These are phyloP conservation scores for Pichia sp. DNA, from an alignment of 1,139 yeast species.

Conservation along the genomic window DNA sequence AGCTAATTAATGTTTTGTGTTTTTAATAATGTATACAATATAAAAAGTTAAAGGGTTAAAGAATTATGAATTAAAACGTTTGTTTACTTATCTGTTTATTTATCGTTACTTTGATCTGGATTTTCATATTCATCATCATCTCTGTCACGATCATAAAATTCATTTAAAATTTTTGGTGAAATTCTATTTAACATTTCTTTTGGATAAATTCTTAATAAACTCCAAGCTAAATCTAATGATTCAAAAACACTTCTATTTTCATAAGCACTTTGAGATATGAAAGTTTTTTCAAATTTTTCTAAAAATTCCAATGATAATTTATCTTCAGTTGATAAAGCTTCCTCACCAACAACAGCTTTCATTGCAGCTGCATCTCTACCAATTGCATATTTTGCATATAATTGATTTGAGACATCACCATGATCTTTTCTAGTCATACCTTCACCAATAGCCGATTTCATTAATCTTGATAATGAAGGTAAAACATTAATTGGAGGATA, in stretches of 20 bases:
- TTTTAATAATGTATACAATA: too few relatives aligned
- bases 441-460: constrained; percentile 99
- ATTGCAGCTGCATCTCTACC: constrained; percentile 99
- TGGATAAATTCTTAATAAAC: constrained; percentile 94
- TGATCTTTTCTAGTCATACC: constrained; percentile 99
- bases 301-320: constrained; percentile 93
- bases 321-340: constrained; percentile 95
- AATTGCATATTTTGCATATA: constrained; percentile 97
- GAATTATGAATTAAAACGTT: too few relatives aligned
- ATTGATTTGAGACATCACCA: constrained; percentile 98
- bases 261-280: constrained; percentile 92
- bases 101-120: constrained; percentile 1
- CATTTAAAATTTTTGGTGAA: constrained; percentile 92
- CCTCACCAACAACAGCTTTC: constrained; percentile 99
- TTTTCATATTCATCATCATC: constrained; percentile 47
- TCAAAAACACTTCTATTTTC: constrained; percentile 93
- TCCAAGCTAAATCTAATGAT: constrained; percentile 97
- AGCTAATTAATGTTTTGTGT: too few relatives aligned
- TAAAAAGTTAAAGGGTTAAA: too few relatives aligned
- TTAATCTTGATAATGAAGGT: constrained; percentile 94
- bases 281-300: constrained; percentile 95
- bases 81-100: not conserved
- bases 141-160: constrained; percentile 88
- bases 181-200: constrained; percentile 98
- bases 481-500: constrained; percentile 98